Evolutionary conservation across 306 rosid species (phyloP), one percentile per base, ranked within the genome.

Genomic region (Quercus agrifolia): DNA sequence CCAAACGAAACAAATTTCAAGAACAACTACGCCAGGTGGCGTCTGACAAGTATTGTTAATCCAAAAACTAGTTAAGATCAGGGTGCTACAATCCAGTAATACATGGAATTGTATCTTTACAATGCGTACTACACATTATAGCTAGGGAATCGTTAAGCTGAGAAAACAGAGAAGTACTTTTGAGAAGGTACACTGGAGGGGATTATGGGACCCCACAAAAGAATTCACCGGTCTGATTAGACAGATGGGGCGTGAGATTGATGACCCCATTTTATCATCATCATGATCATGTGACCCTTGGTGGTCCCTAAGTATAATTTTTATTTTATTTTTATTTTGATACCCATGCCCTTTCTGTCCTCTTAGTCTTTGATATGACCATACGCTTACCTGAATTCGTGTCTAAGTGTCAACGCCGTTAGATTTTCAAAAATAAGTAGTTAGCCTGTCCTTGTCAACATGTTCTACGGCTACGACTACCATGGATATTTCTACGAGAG

Each of bases 361-460:
- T 12, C 1, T 31, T 59, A 23, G 23, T 23, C 23, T 23, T 23
- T 83, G 78, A 76, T 55, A 15, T 31, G 88, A 83, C 77, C 54
- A 46, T 23, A 87, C 85, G 27, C 80, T 54, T 78, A 80, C 56
- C 57, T 63, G 75, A 59, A 77, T 82, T 76, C 23, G 84, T 74
- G 89, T 85, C 74, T 23, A 85, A 72, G 91, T 83, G 94, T 86
- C 90, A 88, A 89, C 90, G 88, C 89, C 87, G 84, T 86, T 89
- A 35, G 86, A 87, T 89, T 35, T 84, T 74, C 14, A 2, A 18
- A 77, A 71, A 31, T 31, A 30, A 84, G 84, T 79, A 9, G 91
- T 86, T 85, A 79, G 58, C 21, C 83, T 51, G 91, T 91, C 84
- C 46, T 41, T 81, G 93, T 87, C 90, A 80, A 63, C 69, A 77